Evolutionary conservation across 1,284 basidiomycete genomes (phyloP).

Genomic region (Fistulinella cinereoalba): DNA sequence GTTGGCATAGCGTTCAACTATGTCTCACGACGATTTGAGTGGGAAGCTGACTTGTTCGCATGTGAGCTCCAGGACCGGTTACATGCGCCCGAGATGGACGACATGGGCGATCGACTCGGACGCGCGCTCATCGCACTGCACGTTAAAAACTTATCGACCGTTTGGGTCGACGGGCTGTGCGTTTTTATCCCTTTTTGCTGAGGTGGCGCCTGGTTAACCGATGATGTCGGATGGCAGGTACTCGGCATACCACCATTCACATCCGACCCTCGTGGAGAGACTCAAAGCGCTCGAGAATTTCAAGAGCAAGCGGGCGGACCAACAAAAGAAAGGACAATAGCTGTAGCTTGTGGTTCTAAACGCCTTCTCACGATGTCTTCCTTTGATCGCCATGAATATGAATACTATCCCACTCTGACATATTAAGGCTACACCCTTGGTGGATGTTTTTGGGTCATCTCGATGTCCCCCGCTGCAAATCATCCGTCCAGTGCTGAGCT

Average conservation of each 20-base stretch:
- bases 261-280: constrained; percentile 87
- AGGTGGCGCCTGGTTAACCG: no score
- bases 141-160: constrained; percentile 86
- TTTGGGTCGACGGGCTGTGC: constrained; percentile 88
- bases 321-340: constrained; percentile 32
- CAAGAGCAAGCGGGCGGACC: constrained; percentile 30
- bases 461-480: no score
- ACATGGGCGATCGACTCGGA: constrained; percentile 79
- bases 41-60: constrained; percentile 85
- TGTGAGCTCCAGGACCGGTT: constrained; percentile 60
- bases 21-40: constrained; percentile 82
- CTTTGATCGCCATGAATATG: no score
- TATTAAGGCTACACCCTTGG: no score
- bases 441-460: no score
- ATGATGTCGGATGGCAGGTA: constrained; percentile 47
- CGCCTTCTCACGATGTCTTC: no score
- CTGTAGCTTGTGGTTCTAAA: neutral
- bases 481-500: no score
- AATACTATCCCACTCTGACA: no score
- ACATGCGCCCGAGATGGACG: constrained; percentile 48
- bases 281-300: constrained; percentile 74
- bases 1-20: constrained; percentile 78
- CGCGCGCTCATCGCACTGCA: constrained; percentile 80
- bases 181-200: constrained; percentile 20
- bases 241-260: constrained; percentile 90